Conservation (phyloP, 164 flowering plant species). For the Chimonanthus praecox region DNA sequence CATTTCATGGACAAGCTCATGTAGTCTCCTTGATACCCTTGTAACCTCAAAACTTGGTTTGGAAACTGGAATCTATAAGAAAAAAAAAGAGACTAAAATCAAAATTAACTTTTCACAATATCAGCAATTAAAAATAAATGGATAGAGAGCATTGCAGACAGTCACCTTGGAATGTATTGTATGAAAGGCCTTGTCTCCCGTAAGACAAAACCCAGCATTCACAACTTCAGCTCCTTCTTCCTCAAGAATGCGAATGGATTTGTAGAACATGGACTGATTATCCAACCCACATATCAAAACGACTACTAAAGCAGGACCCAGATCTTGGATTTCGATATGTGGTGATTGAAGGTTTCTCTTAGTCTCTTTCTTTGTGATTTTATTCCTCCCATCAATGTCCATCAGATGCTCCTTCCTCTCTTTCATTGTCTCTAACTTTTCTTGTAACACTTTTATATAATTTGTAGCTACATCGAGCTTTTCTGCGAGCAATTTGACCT, state of each 20-base stretch:
- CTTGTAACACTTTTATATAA: constrained; percentile 50
- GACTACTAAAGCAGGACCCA: constrained; percentile 41
- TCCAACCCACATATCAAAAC: constrained; percentile 40
- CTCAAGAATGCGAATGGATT: constrained; percentile 39
- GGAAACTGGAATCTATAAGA: constrained; percentile 29
- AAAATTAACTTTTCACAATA: too few relatives aligned
- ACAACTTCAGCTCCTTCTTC: constrained; percentile 63
- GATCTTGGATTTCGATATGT: constrained; percentile 37
- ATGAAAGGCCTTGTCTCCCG: constrained; percentile 43
- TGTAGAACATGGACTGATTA: constrained; percentile 39
- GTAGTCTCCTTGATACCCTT: constrained; percentile 33
- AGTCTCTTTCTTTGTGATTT: not conserved
- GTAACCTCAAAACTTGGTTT: constrained; percentile 19
- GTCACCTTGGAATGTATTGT: constrained; percentile 55
- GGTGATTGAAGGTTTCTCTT: constrained; percentile 13
- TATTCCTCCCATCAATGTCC: constrained; percentile 5
- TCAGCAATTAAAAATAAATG: too few relatives aligned
- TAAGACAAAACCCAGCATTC: constrained; percentile 42
- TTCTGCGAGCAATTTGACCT: constrained; percentile 35
- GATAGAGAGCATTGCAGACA: not conserved
- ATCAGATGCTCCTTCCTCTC: constrained; percentile 35
- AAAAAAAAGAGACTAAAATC: not conserved
- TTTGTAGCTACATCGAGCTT: constrained; percentile 52
- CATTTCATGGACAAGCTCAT: constrained; percentile 22
- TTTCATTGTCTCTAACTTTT: constrained; percentile 48